Evolutionary conservation across 768 basidiomycete genomes (phyloP).

Genomic region (Collybia sordida): DNA sequence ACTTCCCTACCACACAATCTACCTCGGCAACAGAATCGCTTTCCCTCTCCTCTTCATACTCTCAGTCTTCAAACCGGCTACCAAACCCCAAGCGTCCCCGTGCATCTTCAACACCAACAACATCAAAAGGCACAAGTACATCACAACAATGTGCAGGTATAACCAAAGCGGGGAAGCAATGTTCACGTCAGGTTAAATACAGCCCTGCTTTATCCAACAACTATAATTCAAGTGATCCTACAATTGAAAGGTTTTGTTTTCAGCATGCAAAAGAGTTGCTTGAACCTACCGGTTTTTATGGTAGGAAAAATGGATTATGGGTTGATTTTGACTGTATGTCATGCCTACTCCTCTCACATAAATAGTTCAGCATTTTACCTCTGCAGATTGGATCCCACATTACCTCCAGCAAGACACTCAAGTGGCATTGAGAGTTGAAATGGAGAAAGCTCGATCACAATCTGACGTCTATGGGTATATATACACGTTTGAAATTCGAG

Average conservation of each 20-base stretch:
- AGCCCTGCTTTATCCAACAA: constrained; percentile 22
- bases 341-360: not conserved
- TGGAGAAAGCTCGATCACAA: constrained; percentile 47
- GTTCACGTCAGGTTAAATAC: constrained; percentile 57
- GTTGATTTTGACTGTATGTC: constrained; percentile 45
- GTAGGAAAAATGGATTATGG: constrained; percentile 48
- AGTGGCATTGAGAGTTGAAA: constrained; percentile 45
- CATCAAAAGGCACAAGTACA: constrained; percentile 12
- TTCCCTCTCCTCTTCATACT: not conserved
- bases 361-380: constrained; percentile 4
- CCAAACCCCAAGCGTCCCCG: constrained; percentile 15
- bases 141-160: constrained; percentile 57
- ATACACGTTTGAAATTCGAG: constrained; percentile 79
- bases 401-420: constrained; percentile 66
- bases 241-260: constrained; percentile 53
- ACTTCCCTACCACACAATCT: not conserved
- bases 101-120: constrained; percentile 20
- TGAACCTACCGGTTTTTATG: constrained; percentile 54
- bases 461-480: constrained; percentile 76
- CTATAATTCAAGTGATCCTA: constrained; percentile 27
- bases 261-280: constrained; percentile 63
- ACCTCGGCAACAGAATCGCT: too few relatives aligned
- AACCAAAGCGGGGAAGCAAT: constrained; percentile 65
- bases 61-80: constrained; percentile 26
- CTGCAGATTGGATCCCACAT: constrained; percentile 65